Evolutionary conservation across 805 yeast species (phyloP).

Genomic region (Blastobotrys americana): DNA sequence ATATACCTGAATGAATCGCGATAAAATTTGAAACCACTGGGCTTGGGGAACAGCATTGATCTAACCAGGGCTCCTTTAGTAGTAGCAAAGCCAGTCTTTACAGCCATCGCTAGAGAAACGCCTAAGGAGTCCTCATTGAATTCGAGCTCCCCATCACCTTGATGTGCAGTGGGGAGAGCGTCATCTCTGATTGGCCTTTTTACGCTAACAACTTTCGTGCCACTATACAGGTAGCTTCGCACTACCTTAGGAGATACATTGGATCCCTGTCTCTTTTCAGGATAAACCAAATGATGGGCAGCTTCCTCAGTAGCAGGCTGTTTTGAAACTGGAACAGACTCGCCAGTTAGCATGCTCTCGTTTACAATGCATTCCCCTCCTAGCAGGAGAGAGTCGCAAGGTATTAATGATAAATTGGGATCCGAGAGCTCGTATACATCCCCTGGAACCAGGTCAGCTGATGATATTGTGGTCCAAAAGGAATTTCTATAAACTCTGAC

Average conservation of each 20-base stretch:
- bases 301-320: slow-evolving; percentile 56
- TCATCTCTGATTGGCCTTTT: slow-evolving; percentile 50
- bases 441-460: slow-evolving; percentile 87
- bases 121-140: slow-evolving; percentile 29
- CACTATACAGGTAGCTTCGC: slow-evolving; percentile 72
- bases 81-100: slow-evolving; percentile 87
- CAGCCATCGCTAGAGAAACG: slow-evolving; percentile 80
- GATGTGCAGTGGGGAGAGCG: background rate
- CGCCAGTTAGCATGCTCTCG: slow-evolving; percentile 97
- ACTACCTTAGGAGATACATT: slow-evolving; percentile 60
- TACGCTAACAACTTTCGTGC: slow-evolving; percentile 82
- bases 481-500: slow-evolving; percentile 88
- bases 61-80: slow-evolving; percentile 91
- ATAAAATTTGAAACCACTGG: slow-evolving; percentile 87
- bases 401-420: slow-evolving; percentile 63
- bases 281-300: slow-evolving; percentile 44
- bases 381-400: slow-evolving; percentile 82
- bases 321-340: slow-evolving; percentile 93
- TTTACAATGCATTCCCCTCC: slow-evolving; percentile 95
- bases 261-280: slow-evolving; percentile 40
- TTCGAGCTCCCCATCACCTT: slow-evolving; percentile 34
- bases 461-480: slow-evolving; percentile 77
- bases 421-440: slow-evolving; percentile 90
- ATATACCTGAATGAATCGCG: slow-evolving; percentile 92
- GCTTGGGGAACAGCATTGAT: slow-evolving; percentile 95